These are phyloP conservation scores for Alternaria infectoria DNA, from an alignment of 2,329 filamentous ascomycete species.

Conservation along the genomic window DNA sequence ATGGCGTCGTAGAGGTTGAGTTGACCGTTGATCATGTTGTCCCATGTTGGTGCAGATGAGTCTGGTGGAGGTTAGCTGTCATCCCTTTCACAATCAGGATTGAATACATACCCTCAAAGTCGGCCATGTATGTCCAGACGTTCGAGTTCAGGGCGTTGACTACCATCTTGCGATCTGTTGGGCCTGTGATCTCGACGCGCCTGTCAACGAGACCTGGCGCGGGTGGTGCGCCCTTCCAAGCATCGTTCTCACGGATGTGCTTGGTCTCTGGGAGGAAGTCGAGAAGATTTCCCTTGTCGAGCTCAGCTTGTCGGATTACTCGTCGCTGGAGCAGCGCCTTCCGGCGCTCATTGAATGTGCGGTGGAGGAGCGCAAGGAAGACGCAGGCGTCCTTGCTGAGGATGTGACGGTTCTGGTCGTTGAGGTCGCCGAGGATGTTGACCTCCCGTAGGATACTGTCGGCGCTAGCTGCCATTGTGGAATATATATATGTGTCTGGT, in stretches of 20 bases:
- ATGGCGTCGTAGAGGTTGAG: slow-evolving; percentile 97
- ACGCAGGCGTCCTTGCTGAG: slow-evolving; percentile 87
- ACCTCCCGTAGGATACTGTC: slow-evolving; percentile 87
- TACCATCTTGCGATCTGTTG: slow-evolving; percentile 98
- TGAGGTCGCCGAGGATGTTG: slow-evolving; percentile 79
- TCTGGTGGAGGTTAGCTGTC: slow-evolving; percentile 60
- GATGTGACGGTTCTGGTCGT: slow-evolving; percentile 84
- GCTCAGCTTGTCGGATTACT: slow-evolving; percentile 84
- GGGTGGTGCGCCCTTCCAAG: slow-evolving; percentile 91
- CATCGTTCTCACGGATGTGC: slow-evolving; percentile 90
- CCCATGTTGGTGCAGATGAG: slow-evolving; percentile 95
- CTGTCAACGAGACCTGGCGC: slow-evolving; percentile 93
- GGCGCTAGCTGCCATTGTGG: slow-evolving; percentile 54
- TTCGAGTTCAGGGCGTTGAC: slow-evolving; percentile 95
- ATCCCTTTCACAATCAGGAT: background rate
- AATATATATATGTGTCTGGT: slow-evolving; percentile 12
- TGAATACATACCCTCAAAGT: slow-evolving; percentile 80
- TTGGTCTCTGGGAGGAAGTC: slow-evolving; percentile 97
- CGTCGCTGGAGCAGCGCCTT: slow-evolving; percentile 89
- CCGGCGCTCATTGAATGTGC: slow-evolving; percentile 88
- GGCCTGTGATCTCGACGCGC: slow-evolving; percentile 95
- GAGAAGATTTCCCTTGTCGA: slow-evolving; percentile 85
- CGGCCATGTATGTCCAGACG: slow-evolving; percentile 99
- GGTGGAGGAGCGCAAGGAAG: slow-evolving; percentile 92
- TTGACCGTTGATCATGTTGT: slow-evolving; percentile 99